Evolutionary conservation across 2,329 filamentous ascomycete genomes (phyloP).

Genomic region (Rhynchosporium graminicola): DNA sequence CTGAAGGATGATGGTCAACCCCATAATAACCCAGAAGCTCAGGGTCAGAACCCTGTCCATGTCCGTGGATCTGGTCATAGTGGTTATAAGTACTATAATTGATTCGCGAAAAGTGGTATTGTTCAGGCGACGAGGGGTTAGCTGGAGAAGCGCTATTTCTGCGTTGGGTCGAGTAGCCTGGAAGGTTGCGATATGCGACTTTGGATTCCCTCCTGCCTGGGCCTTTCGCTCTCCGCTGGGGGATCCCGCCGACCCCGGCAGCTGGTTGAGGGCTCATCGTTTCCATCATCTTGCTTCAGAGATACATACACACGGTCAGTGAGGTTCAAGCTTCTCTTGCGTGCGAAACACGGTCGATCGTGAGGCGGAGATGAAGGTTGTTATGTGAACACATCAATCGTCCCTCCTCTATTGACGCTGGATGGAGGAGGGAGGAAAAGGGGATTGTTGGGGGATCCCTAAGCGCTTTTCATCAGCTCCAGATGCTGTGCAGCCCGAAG

Average conservation of each 20-base stretch:
- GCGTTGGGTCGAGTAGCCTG: constrained; percentile 18
- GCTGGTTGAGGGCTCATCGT: constrained; percentile 18
- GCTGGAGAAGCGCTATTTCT: background rate
- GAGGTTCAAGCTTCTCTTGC: background rate
- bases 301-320: background rate
- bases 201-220: constrained; percentile 30
- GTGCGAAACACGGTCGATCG: background rate
- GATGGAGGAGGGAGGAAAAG: constrained; percentile 1
- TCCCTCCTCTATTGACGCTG: constrained; percentile 7
- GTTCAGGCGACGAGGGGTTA: constrained; percentile 22
- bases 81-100: constrained; percentile 14
- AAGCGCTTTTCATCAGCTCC: background rate
- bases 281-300: constrained; percentile 20
- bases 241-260: constrained; percentile 14
- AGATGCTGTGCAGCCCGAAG: background rate
- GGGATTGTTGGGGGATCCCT: background rate
- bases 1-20: constrained; percentile 12
- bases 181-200: constrained; percentile 25
- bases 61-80: constrained; percentile 11
- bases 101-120: constrained; percentile 5
- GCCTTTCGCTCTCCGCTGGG: constrained; percentile 19
- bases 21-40: constrained; percentile 20
- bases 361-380: background rate
- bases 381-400: background rate
- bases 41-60: background rate